Evolutionary conservation across 2,329 filamentous ascomycete species (phyloP).

Genomic region (Diaporthe amygdali): DNA sequence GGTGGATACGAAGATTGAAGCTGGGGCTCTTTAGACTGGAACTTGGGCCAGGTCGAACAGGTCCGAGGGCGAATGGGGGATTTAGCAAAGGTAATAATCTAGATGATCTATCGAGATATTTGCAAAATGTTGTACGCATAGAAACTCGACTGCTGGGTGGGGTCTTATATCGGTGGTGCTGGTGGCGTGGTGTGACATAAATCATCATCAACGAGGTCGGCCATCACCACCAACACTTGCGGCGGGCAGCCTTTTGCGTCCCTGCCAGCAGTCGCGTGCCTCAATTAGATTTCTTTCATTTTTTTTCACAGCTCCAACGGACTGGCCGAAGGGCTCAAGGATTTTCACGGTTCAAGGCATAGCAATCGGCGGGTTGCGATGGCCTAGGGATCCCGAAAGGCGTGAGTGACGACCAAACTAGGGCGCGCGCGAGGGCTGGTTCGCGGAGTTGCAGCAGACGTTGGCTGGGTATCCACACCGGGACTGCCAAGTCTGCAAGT

Average conservation of each 20-base stretch:
- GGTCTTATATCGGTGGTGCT: neutral
- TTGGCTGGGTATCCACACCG: neutral
- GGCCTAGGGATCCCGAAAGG: neutral
- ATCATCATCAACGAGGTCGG: neutral
- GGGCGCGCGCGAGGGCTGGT: neutral
- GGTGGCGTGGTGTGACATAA: constrained; percentile 2
- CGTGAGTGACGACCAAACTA: neutral
- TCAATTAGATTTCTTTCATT: neutral
- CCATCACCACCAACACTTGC: neutral
- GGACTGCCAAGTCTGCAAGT: constrained; percentile 1
- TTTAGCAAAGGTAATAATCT: constrained; percentile 20
- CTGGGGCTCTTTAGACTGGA: constrained; percentile 17
- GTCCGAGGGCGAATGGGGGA: constrained; percentile 11
- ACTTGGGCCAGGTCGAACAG: constrained; percentile 19
- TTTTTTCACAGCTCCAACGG: neutral
- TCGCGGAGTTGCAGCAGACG: neutral
- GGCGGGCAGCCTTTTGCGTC: neutral
- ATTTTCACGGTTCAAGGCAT: neutral
- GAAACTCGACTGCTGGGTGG: constrained; percentile 10
- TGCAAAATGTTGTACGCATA: constrained; percentile 26
- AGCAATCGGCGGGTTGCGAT: neutral
- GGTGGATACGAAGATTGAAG: constrained; percentile 19
- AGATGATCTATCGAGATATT: constrained; percentile 18
- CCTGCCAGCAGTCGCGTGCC: neutral
- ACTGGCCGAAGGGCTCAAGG: neutral